These are phyloP conservation scores for Eurotiales sp. DNA, from an alignment of 2,329 filamentous ascomycete species.

Conservation along the genomic window DNA sequence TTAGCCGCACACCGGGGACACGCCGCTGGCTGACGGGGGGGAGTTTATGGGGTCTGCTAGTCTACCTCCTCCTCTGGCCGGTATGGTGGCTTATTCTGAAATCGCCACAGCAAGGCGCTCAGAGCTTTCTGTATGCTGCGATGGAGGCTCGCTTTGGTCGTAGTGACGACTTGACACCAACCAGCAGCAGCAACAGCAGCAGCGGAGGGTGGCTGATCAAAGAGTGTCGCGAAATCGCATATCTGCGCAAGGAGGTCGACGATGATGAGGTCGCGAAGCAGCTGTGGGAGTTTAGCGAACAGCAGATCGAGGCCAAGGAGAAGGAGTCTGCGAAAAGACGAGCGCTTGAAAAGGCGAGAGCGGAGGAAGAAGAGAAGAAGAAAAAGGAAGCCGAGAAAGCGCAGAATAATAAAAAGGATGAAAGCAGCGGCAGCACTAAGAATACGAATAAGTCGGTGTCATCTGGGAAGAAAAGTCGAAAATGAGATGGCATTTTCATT, in stretches of 20 bases:
- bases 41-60: slow-evolving; percentile 69
- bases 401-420: neutral
- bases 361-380: slow-evolving; percentile 20
- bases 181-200: neutral
- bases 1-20: slow-evolving; percentile 79
- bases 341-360: slow-evolving; percentile 54
- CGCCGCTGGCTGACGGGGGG: slow-evolving; percentile 83
- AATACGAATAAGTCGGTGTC: slow-evolving; percentile 3
- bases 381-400: neutral
- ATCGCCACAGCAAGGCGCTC: slow-evolving; percentile 75
- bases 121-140: slow-evolving; percentile 78
- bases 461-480: slow-evolving; percentile 19
- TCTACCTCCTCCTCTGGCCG: slow-evolving; percentile 75
- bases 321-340: slow-evolving; percentile 68
- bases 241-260: slow-evolving; percentile 67
- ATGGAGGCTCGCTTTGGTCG: slow-evolving; percentile 71
- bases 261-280: slow-evolving; percentile 78
- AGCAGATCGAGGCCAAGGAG: slow-evolving; percentile 75
- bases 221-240: slow-evolving; percentile 76
- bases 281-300: slow-evolving; percentile 86
- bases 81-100: slow-evolving; percentile 87
- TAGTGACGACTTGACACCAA: too few relatives aligned
- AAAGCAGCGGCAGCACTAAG: neutral
- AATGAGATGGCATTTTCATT: too few relatives aligned
- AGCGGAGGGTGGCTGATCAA: slow-evolving; percentile 72